Conservation (phyloP, 495 filamentous ascomycete genomes). For the Geopyxis carbonaria region DNA sequence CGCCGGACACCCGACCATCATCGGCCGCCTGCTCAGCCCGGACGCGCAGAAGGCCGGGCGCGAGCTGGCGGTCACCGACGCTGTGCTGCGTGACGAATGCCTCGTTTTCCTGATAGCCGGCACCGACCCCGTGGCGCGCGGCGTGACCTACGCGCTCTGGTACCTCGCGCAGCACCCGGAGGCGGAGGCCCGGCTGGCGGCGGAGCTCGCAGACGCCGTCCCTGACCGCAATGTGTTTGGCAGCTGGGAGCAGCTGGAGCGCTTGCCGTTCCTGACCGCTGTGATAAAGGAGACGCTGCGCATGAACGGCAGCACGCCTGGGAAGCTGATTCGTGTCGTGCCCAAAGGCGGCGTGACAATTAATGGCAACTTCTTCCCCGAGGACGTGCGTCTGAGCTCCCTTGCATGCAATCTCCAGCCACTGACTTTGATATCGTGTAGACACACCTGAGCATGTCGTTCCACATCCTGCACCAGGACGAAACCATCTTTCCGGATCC, state of each 20-base stretch:
- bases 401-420: not conserved
- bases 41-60: not conserved
- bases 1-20: no score
- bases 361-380: no score
- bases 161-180: no score
- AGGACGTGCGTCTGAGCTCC: not conserved
- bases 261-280: not conserved
- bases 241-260: not conserved
- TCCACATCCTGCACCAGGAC: conserved; percentile 2
- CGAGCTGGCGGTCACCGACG: no score
- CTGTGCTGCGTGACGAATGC: no score
- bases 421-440: not conserved
- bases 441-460: not conserved
- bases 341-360: no score
- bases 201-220: not conserved
- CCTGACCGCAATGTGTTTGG: not conserved
- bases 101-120: no score
- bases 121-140: no score
- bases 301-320: not conserved
- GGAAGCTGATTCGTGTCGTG: no score
- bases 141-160: no score
- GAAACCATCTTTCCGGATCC: not conserved
- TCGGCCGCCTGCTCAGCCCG: not conserved
- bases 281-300: not conserved
- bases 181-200: no score